Base-by-base conservation (phyloP, 495 filamentous ascomycete genomes). In the Cercophora sp. region DNA sequence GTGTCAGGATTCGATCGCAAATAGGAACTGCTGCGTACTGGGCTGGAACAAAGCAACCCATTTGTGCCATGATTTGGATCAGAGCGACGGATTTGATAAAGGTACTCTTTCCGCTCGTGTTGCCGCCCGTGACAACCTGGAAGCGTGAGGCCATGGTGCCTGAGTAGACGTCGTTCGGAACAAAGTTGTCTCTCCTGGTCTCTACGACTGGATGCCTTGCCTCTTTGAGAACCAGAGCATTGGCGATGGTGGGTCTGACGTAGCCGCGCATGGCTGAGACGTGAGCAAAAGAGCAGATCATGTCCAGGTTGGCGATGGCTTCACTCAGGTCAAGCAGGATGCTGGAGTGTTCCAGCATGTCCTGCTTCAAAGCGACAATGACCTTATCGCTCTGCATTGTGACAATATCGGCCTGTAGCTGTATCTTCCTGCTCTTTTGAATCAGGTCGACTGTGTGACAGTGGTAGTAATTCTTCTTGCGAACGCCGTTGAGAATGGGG, bases 81-180 rank as follows among this genome's bases (percentile, higher is more conserved):
- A 98, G 72, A 15, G 92, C 89, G 34, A 96, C 74, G 5, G 84
- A 85, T 52, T 89, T 84, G 62, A 97, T 95, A 70, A 94, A 97
- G 0, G 92, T 97, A 54, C 89, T 89, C 64, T 96, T 96, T n/a
- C 93, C 93, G 60, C 89, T 94, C 94, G 96, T 97, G 67, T 98
- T 98, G 68, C 89, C 93, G 34, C 93, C 93, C 5, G 93, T 96
- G 62, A 98, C 85, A 54, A 97, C 88, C 54, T 96, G 89, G 66
- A 96, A 91, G 6, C 92, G 82, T 26, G 78, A 79, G 51, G 88
- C 82, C 23, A 84, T 71, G 16, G 82, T 85, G 27, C 89, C 89
- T 60, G 89, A 96, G 36, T 87, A 88, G 49, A 63, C 59, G 11
- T 96, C 89, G 57, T 97, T 98, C 0, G 93, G 87, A 26, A 96